phyloP scores from a whole-genome alignment of 805 yeast genomes.

The Saccharomycopsis fermentans region DNA sequence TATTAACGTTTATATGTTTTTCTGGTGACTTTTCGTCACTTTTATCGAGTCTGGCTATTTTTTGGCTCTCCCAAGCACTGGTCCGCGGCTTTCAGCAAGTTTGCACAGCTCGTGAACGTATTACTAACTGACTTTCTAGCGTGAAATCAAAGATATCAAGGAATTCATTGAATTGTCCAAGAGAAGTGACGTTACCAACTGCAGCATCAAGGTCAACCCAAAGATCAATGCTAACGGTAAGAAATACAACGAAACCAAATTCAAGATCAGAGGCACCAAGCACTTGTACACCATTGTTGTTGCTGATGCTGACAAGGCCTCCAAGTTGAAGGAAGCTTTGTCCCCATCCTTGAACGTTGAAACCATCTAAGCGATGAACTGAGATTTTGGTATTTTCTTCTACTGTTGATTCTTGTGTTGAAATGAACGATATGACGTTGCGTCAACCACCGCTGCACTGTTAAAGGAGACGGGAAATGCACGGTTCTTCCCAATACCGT shows the following conservation, averaged over 20 bases:
- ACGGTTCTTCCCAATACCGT: no score
- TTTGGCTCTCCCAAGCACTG: no score
- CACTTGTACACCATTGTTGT: slow-evolving; percentile 92
- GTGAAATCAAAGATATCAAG: slow-evolving; percentile 93
- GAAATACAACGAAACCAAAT: slow-evolving; percentile 88
- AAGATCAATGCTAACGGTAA: slow-evolving; percentile 74
- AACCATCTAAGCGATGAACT: slow-evolving; percentile 8
- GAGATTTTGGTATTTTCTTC: not conserved
- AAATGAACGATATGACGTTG: not conserved
- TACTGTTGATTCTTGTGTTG: not conserved
- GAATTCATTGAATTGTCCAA: slow-evolving; percentile 93
- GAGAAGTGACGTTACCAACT: slow-evolving; percentile 90
- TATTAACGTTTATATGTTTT: no score
- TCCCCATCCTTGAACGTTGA: slow-evolving; percentile 81
- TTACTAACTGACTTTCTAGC: slow-evolving; percentile 23
- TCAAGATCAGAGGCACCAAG: slow-evolving; percentile 96
- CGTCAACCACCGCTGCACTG: no score
- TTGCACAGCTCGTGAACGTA: not conserved
- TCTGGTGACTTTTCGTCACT: no score
- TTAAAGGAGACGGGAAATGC: not conserved
- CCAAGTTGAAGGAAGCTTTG: slow-evolving; percentile 93
- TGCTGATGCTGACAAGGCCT: slow-evolving; percentile 92
- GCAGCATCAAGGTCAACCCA: slow-evolving; percentile 89
- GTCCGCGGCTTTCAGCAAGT: not conserved
- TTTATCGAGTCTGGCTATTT: no score